These are phyloP conservation scores for Phytophthora ohioensis DNA, from an alignment of 352 stramenopile genomes.

Conservation along the genomic window DNA sequence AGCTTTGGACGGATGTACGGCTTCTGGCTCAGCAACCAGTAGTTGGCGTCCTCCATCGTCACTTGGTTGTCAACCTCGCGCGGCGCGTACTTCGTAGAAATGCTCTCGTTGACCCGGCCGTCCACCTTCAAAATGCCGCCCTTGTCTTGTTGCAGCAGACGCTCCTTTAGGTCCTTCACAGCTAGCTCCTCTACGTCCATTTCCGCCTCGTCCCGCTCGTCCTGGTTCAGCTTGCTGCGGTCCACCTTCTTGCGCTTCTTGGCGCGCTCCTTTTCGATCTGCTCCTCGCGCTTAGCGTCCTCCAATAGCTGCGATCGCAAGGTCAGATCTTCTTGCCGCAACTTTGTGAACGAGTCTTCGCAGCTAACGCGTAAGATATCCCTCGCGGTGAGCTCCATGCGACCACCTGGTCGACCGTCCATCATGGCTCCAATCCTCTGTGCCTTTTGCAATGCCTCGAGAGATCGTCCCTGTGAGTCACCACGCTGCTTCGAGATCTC, in stretches of 20 bases:
- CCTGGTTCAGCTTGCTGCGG: slow-evolving; percentile 75
- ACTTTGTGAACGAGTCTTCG: slow-evolving; percentile 76
- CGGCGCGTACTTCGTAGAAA: slow-evolving; percentile 55
- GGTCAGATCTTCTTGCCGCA: slow-evolving; percentile 72
- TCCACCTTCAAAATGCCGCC: slow-evolving; percentile 74
- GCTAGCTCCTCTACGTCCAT: slow-evolving; percentile 89
- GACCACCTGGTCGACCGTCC: slow-evolving; percentile 22
- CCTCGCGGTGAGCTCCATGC: slow-evolving; percentile 70
- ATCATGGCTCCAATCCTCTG: slow-evolving; percentile 33
- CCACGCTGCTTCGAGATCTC: slow-evolving; percentile 80
- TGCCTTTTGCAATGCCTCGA: slow-evolving; percentile 61
- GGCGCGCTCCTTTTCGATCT: slow-evolving; percentile 76
- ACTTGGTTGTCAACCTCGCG: slow-evolving; percentile 76
- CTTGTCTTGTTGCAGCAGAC: slow-evolving; percentile 81
- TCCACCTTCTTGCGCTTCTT: slow-evolving; percentile 92
- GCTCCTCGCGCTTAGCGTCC: slow-evolving; percentile 81
- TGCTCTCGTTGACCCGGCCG: slow-evolving; percentile 86
- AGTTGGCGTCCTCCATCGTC: slow-evolving; percentile 84
- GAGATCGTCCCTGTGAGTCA: slow-evolving; percentile 55
- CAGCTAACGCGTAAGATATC: slow-evolving; percentile 89
- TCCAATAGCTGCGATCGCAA: slow-evolving; percentile 73
- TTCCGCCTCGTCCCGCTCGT: slow-evolving; percentile 86
- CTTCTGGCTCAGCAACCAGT: slow-evolving; percentile 87
- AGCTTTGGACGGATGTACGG: slow-evolving; percentile 85
- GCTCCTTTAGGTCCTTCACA: slow-evolving; percentile 85